Base-by-base conservation (phyloP, 2,329 filamentous ascomycete genomes). In the Talaromyces funiculosus region DNA sequence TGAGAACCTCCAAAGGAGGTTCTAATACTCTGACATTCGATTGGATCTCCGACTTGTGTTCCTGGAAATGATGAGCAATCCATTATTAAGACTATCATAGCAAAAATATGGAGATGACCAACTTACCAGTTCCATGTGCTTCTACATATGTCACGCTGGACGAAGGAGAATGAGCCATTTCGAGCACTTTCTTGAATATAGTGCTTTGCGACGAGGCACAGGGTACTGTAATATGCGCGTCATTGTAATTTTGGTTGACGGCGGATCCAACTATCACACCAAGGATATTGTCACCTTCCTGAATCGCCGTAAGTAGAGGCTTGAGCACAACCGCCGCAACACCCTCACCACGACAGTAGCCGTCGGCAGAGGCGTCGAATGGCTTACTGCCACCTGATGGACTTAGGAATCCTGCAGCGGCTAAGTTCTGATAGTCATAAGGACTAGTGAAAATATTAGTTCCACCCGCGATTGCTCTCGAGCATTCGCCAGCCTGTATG, bases 321-420 rank as follows among this genome's bases (percentile, higher is more conserved):
- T 85, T 85, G 0, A 86, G 62, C 0, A 85, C 68, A 0, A 86
- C 62, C 0, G 73, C 69, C 0, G 76, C 76, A 20, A 82, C 69
- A 2, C 81, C 82, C 56, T 85, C 83, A 7, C 79, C 81, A 1
- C 81, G 75, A 24, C 74, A 80, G 67, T 76, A 82, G 8, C 81
- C 82, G 63, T 81, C 69, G 0, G 78, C 82, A 1, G 64, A 67
- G 1, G 64, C 67, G 65, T 78, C 75, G 70, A 74, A 81, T 71
- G 77, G 81, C 78, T 75, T 2, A 82, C 82, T 0, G 77, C 76
- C 33, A 82, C 78, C 1, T 80, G 82, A 20, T 85, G 78, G 51
- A 83, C 69, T 67, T 78, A 65, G 16, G 69, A 62, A 26, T 73
- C 73, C 49, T 66, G 69, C 59, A 1, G 69, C 67, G 9, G 75